Evolutionary conservation across 1,139 yeast species (phyloP).

Genomic region (Nadsonia starkeyi-henricii): DNA sequence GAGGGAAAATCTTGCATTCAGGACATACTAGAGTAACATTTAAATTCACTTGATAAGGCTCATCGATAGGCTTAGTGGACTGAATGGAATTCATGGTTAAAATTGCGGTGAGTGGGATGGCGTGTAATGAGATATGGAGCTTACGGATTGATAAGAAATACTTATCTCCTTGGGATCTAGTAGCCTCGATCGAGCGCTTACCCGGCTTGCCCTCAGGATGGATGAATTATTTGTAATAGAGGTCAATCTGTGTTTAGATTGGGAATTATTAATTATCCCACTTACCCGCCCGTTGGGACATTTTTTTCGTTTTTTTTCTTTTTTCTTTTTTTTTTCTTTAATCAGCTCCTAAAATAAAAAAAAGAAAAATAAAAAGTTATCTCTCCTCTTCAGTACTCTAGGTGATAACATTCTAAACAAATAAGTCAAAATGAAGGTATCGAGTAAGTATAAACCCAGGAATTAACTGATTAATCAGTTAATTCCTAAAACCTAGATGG

Average conservation of each 20-base stretch:
- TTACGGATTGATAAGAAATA: too few species aligned
- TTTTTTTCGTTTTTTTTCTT: not conserved
- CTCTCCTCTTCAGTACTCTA: not conserved
- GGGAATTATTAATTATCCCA: too few species aligned
- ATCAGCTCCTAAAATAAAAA: conserved; percentile 23
- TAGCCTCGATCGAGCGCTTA: too few species aligned
- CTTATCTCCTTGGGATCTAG: too few species aligned
- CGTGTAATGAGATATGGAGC: too few species aligned
- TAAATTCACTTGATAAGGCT: conserved; percentile 33
- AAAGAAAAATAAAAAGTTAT: not conserved
- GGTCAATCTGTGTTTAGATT: too few species aligned
- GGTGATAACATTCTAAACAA: not conserved
- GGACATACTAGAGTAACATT: conserved; percentile 89
- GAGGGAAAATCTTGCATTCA: conserved; percentile 90
- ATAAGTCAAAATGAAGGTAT: not conserved
- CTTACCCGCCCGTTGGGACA: not conserved
- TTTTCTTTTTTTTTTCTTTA: too few species aligned
- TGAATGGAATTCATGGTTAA: not conserved
- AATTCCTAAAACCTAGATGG: too few species aligned
- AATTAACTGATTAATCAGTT: not conserved
- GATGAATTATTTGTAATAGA: too few species aligned
- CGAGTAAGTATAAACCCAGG: not conserved
- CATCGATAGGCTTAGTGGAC: conserved; percentile 1
- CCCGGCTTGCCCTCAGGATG: too few species aligned
- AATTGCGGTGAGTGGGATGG: not conserved